phyloP scores from a whole-genome alignment of 2,329 filamentous ascomycete species.

The Trichoderma sp. region DNA sequence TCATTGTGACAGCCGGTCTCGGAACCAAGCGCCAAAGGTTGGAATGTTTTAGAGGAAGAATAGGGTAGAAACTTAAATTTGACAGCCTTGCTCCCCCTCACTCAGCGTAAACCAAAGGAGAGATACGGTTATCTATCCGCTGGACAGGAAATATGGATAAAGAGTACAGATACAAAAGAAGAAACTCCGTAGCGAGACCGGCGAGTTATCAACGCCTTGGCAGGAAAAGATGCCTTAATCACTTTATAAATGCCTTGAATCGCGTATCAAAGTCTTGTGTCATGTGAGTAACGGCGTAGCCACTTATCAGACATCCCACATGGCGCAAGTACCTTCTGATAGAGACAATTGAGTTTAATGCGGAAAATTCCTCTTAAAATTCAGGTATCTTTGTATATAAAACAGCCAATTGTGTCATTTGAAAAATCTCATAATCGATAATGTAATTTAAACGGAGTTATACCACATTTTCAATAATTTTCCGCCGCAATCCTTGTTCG shows the following conservation, averaged over 20 bases:
- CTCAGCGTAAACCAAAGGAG: background rate
- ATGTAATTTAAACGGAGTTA: background rate
- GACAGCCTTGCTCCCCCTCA: background rate
- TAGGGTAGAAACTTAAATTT: background rate
- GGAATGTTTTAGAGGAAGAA: background rate
- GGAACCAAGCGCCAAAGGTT: background rate
- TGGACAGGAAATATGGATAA: background rate
- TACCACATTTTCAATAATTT: background rate
- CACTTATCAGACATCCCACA: conserved; percentile 21
- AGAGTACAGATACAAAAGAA: background rate
- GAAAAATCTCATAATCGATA: background rate
- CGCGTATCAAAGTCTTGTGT: conserved; percentile 17
- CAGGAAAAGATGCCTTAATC: background rate
- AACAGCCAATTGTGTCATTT: background rate
- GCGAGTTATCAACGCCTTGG: background rate
- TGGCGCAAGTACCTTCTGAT: conserved; percentile 7
- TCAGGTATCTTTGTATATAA: rapidly evolving
- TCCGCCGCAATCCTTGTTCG: too few relatives aligned
- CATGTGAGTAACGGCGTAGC: conserved; percentile 25
- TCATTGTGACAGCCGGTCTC: conserved; percentile 11
- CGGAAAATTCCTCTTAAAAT: rapidly evolving
- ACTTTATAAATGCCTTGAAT: background rate
- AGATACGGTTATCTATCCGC: background rate
- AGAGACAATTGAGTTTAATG: background rate
- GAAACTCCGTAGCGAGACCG: background rate